A percentile compares a stretch with the other conserved stretches of the same genome.
Evolutionary conservation across 148 eudicot species (phyloP).

Genomic region (Cornus kousa): DNA sequence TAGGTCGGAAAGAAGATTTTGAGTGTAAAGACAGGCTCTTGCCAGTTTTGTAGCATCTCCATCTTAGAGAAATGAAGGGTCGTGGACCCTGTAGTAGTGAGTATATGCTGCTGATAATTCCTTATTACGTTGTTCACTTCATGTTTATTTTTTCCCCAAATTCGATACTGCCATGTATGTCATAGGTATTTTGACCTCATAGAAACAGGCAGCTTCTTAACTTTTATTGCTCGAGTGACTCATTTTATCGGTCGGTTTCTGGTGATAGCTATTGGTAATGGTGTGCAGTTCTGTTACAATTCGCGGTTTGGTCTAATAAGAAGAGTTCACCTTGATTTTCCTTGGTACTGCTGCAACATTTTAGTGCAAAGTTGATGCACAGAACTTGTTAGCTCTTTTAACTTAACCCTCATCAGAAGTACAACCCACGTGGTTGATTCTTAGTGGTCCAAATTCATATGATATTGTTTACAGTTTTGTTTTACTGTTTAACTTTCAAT

Average conservation of each 20-base stretch:
- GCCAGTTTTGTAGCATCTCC: slow-evolving; percentile 19
- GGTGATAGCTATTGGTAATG: too few relatives aligned
- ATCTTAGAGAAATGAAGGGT: not conserved
- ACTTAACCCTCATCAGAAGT: too few relatives aligned
- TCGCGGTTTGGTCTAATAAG: too few relatives aligned
- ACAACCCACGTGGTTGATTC: not conserved
- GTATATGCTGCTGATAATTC: not conserved
- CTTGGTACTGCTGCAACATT: too few relatives aligned
- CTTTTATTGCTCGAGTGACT: too few relatives aligned
- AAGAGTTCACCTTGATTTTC: too few relatives aligned
- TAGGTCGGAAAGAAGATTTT: not conserved
- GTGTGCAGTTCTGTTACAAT: too few relatives aligned
- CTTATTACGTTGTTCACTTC: not conserved
- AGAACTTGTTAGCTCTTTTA: not conserved
- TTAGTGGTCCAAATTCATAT: too few relatives aligned
- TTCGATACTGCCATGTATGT: not conserved
- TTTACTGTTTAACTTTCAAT: too few relatives aligned
- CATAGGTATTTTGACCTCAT: not conserved
- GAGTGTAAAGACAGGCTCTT: not conserved
- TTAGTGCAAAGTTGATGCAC: too few relatives aligned
- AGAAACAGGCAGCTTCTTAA: not conserved
- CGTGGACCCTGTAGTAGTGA: not conserved
- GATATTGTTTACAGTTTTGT: too few relatives aligned
- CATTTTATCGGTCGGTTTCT: too few relatives aligned
- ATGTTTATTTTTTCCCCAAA: not conserved